Evolutionary conservation across 2,329 filamentous ascomycete genomes (phyloP), one percentile per base, ranked within the genome.

Genomic region (Leptographium flavum): DNA sequence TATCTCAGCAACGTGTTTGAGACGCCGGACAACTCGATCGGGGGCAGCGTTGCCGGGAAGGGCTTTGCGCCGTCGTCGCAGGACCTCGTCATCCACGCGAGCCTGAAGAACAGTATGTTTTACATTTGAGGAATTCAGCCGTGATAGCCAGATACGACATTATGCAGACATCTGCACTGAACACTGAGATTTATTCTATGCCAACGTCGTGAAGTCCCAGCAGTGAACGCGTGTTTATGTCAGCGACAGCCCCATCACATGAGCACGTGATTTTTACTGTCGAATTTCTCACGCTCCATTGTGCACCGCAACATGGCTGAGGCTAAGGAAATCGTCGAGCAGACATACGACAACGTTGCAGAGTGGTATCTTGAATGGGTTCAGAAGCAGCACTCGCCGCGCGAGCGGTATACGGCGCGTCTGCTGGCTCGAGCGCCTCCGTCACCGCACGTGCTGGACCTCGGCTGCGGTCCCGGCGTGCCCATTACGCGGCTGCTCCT

Each of bases 1-100:
- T 90, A 93, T 14, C 32, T 45, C 8, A 39, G 43, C 28, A 15
- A 14, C 19, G 21, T 45, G 14, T 44, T 44, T 19, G 35, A 44
- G 13, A 39, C 45, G 2, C 40, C 45, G 9, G 17, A 14, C 28
- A 38, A 46, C 27, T 46, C 43, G 30, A 2, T 45, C 4, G 42
- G 25, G 2, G 31, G 15, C 30, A 36, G 36, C 36, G 11, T 5
- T 3, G 43, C 14, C 5, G 30, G 27, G 1, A 4, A 5, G 4
- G 17, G 31, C n/a, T n/a, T 11, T 13, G 9, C n/a, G 6, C 11
- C 19, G 5, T 42, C 39, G 27, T 23, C 27, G 40, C 15, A 40
- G 22, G 45, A 47, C n/a, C 30, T 47, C 4, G 3, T 22, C 32
- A 35, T 47, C 6, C 45, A 47, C 14, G 35, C 4, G 2, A 36